phyloP scores from a whole-genome alignment of 208 protist species.

The Crithidia bombi region DNA sequence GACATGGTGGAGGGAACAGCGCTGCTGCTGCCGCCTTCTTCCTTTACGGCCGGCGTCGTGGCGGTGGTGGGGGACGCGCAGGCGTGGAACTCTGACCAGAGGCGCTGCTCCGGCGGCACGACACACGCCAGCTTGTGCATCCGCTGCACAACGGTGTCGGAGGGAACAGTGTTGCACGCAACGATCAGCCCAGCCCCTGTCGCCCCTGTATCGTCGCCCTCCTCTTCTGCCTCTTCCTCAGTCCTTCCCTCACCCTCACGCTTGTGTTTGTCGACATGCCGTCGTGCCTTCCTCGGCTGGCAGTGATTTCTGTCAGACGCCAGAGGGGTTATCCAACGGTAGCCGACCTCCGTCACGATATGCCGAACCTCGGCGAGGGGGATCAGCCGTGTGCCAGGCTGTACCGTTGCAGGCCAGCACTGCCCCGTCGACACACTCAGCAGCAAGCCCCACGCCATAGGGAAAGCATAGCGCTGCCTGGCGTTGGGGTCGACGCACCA shows the following conservation, averaged over 20 bases:
- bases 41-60: background rate
- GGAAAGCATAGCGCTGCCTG: conserved; percentile 38
- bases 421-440: conserved; percentile 36
- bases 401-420: conserved; percentile 53
- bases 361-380: conserved; percentile 35
- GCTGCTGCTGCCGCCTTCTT: background rate
- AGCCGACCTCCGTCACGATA: conserved; percentile 11
- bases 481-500: conserved; percentile 39
- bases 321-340: conserved; percentile 46
- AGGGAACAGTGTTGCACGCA: conserved; percentile 2
- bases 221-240: background rate
- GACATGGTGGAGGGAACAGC: background rate
- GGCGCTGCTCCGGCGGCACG: conserved; percentile 12
- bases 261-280: background rate
- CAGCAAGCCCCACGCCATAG: conserved; percentile 51
- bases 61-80: background rate
- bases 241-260: background rate
- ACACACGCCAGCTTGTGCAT: conserved; percentile 6
- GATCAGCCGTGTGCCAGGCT: conserved; percentile 44
- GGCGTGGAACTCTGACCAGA: conserved; percentile 17
- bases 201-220: background rate
- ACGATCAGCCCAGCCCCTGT: conserved; percentile 10
- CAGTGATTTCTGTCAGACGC: conserved; percentile 10
- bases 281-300: too few relatives aligned
- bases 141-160: background rate